Percentiles rank a stretch among this genome's conserved stretches.
phyloP scores from a whole-genome alignment of 108 stramenopile species.

The Fistulifera pelliculosa region DNA sequence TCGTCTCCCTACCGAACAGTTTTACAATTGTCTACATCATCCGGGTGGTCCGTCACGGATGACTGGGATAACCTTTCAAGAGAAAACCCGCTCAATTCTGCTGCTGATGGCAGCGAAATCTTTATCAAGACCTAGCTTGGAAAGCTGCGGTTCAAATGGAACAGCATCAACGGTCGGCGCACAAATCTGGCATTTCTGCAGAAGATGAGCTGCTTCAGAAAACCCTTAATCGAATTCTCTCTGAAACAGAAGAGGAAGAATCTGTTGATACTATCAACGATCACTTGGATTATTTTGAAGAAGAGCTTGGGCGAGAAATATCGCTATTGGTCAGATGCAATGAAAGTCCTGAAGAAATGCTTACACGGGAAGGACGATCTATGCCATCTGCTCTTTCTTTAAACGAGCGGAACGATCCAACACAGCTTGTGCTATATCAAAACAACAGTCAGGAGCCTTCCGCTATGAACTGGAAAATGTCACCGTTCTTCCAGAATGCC shows the following conservation, averaged over 20 bases:
- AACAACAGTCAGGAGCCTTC: constrained; percentile 4
- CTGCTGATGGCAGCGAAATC: constrained; percentile 6
- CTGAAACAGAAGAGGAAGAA: constrained; percentile 3
- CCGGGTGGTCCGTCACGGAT: constrained; percentile 25
- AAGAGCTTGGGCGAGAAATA: constrained; percentile 53
- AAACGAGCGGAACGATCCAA: constrained; percentile 24
- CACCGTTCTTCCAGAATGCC: constrained; percentile 45
- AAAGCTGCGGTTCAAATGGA: constrained; percentile 14
- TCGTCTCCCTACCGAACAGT: too few relatives aligned
- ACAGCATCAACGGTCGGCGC: neutral
- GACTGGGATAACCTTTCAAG: constrained; percentile 30
- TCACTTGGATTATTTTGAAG: constrained; percentile 11
- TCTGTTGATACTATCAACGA: neutral
- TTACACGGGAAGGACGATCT: constrained; percentile 48
- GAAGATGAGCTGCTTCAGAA: constrained; percentile 32
- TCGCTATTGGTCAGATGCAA: constrained; percentile 69
- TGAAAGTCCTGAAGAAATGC: constrained; percentile 42
- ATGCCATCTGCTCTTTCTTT: constrained; percentile 19
- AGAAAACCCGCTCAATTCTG: constrained; percentile 8
- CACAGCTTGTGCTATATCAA: constrained; percentile 28
- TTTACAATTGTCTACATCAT: too few relatives aligned
- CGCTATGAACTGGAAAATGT: constrained; percentile 9
- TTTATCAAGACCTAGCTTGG: constrained; percentile 11
- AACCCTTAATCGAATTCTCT: constrained; percentile 26
- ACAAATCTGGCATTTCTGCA: constrained; percentile 6